Base-by-base conservation (phyloP, 108 stramenopile species). In the Stephanodiscus minutulus region DNA sequence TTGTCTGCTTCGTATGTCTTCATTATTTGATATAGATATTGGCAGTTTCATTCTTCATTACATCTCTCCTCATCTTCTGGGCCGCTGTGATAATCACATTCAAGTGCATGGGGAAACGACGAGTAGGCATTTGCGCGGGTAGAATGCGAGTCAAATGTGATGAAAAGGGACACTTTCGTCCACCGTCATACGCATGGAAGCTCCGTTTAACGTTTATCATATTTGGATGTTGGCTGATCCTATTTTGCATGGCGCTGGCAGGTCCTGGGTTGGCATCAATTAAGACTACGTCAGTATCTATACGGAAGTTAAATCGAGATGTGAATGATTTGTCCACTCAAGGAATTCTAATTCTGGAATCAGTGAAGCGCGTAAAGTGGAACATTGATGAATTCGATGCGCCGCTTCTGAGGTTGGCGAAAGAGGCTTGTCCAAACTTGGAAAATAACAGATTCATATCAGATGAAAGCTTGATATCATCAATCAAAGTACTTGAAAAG, bases 301-400 rank as follows among this genome's bases (percentile, higher is more conserved):
- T 35, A 27, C 65, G 71, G 11, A 79, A 70, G 28, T 36, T 79
- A 29, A 72, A 59, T 28, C 37, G 71, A 37, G 66, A 72, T 55
- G 64, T 79, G 22, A 21, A 65, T 12, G 71, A 62, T 47, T 50
- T 72, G 22, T 43, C 60, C 5, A 72, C 70, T 0, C 71, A 79
- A 33, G 78, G 78, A n/a, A 33, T 79, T 39, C 60, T 72, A 24
- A 72, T 79, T 25, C 44, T 72, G 47, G 78, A 72, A 55, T 62
- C 55, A 5, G 65, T 79, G 15, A 25, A 64, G 41, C 50, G 71
- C 31, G 78, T 58, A 17, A 57, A 72, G 49, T 29, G 57, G 20
- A 79, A 72, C 49, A 49, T 79, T 25, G 29, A 62, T 7, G 13
- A 41, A 48, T 47, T 79, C 22, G 71, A 79, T 48, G 50, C 72